phyloP scores from a whole-genome alignment of 2,329 filamentous ascomycete species.

The Phoma sp. region DNA sequence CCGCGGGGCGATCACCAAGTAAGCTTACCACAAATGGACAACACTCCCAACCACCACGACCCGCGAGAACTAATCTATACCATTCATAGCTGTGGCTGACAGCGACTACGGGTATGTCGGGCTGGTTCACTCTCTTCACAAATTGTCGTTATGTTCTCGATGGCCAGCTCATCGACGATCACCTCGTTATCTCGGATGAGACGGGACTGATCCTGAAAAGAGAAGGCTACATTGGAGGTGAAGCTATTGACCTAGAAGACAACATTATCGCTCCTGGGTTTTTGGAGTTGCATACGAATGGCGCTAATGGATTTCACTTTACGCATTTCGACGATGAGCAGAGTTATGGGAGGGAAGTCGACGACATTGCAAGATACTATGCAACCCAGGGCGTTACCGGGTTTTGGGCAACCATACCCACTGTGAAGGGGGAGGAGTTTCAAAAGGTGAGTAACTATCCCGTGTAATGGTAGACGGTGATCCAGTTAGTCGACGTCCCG shows the following conservation, averaged over 20 bases:
- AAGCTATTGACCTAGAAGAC: conserved; percentile 58
- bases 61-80: conserved; percentile 3
- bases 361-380: conserved; percentile 58
- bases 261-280: conserved; percentile 63
- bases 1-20: conserved; percentile 11
- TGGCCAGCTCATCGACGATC: conserved; percentile 54
- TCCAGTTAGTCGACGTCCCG: background rate
- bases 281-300: conserved; percentile 64
- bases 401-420: conserved; percentile 63
- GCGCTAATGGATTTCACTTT: conserved; percentile 62
- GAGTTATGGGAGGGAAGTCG: conserved; percentile 54
- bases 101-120: conserved; percentile 40
- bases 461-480: background rate
- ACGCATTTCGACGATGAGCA: conserved; percentile 56
- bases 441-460: conserved; percentile 42
- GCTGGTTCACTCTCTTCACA: conserved; percentile 56
- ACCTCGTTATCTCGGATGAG: conserved; percentile 55
- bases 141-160: conserved; percentile 56
- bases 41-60: conserved; percentile 11
- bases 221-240: conserved; percentile 54
- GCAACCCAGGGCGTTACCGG: conserved; percentile 61
- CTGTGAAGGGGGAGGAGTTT: conserved; percentile 57
- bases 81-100: conserved; percentile 5
- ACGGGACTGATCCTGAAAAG: conserved; percentile 53
- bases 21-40: conserved; percentile 10